Evolutionary conservation across 1,284 basidiomycete species (phyloP).

Genomic region (Sporisorium scitamineum): DNA sequence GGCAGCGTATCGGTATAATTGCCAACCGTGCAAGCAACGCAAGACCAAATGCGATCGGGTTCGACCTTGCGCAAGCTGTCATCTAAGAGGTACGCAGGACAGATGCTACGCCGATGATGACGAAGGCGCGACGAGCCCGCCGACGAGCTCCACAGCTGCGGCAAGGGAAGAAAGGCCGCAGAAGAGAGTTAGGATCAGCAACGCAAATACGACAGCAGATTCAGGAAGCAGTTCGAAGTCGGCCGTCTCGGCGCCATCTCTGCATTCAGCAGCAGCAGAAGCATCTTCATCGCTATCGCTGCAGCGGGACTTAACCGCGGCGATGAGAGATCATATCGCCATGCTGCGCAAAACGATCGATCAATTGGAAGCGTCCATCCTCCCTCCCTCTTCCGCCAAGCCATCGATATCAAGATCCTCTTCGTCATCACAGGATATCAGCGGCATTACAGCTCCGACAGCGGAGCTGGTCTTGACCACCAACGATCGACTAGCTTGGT

Average conservation of each 20-base stretch:
- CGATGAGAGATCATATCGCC: constrained; percentile 28
- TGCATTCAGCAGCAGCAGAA: not conserved
- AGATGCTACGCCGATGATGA: constrained; percentile 24
- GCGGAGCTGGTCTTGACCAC: constrained; percentile 9
- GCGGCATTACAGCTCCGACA: not conserved
- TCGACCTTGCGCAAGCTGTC: constrained; percentile 41
- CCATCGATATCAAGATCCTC: not conserved
- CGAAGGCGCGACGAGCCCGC: not conserved
- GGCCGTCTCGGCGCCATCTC: not conserved
- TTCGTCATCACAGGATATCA: not conserved
- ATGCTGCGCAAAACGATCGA: constrained; percentile 20
- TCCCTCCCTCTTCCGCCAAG: not conserved
- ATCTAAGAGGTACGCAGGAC: constrained; percentile 31
- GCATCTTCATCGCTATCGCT: not conserved
- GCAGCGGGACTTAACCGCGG: not conserved
- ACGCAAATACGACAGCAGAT: not conserved
- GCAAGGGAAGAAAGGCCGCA: not conserved
- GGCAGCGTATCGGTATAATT: constrained; percentile 44
- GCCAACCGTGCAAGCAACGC: constrained; percentile 48
- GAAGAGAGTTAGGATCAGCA: constrained; percentile 12
- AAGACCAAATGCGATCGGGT: constrained; percentile 54
- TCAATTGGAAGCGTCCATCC: constrained; percentile 18
- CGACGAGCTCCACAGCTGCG: not conserved
- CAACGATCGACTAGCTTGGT: constrained; percentile 17
- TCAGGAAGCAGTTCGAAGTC: not conserved